Base-by-base conservation (phyloP, 1,284 basidiomycete species). In the Vanrija pseudolonga region DNA sequence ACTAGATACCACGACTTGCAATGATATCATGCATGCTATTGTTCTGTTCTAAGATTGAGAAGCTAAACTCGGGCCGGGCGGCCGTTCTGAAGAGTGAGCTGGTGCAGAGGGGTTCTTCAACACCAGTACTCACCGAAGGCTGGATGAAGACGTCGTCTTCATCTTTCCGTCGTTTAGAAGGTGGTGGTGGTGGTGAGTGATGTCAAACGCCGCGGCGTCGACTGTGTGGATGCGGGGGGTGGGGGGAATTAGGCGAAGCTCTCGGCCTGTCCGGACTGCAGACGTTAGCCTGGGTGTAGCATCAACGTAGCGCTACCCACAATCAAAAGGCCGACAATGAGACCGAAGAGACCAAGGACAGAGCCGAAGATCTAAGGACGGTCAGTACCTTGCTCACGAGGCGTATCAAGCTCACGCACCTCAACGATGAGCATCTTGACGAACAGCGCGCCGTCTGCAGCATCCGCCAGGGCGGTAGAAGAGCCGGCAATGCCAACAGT, bases 371-470 rank as follows among this genome's bases (percentile, higher is more conserved):
- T 92, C 74, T 95, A 36, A 3, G 17, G 26, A 24, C 6, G 17
- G 28, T 32, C 39, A 19, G n/a, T 14, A 23, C 18, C 9, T 6
- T n/a, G 36, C 32, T 17, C 9, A 15, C 28, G 12, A 2, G 18
- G 14, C 37, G 17, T 17, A 7, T 6, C 38, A 9, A 18, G 11
- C 23, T 14, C 12, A 59, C 68, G 50, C 45, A 76, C 73, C 71
- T 96, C 93, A 1, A 95, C 88, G 54, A 97, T 86, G 54, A 96
- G 84, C 59, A 96, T 90, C 78, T 94, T 95, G 74, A 96, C 91
- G 67, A 97, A 96, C 26, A 96, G 76, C 51, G 86, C 84, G 6
- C 92, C 90, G 76, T 97, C 92, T 17, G 93, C 88, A 19, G 93
- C 93, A 70, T 97, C 93, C 15, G 89, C 85, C 43, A 96, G 79